Evolutionary conservation across 2,329 filamentous ascomycete species (phyloP).

Genomic region (Penicillium sp.): DNA sequence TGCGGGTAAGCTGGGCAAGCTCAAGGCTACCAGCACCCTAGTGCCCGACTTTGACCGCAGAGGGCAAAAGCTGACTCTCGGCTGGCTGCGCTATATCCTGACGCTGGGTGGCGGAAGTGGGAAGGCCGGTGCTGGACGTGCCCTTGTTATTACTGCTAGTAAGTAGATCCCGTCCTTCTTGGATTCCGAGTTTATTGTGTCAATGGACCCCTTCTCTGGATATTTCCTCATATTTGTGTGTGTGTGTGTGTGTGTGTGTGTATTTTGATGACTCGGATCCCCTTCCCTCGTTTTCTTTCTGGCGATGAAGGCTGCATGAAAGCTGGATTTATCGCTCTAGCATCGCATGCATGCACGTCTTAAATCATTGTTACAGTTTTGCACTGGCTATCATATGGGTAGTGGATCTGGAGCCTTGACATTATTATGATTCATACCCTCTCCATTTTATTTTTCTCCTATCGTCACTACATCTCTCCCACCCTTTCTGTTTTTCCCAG

Average conservation of each 20-base stretch:
- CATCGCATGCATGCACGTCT: no score
- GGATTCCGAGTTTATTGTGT: not conserved
- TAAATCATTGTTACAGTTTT: no score
- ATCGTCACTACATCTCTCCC: no score
- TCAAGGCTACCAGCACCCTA: conserved; percentile 51
- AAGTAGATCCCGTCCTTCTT: conserved; percentile 31
- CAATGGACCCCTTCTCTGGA: not conserved
- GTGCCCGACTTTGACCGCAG: conserved; percentile 63
- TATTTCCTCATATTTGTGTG: not conserved
- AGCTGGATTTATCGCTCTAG: no score
- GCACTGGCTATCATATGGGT: no score
- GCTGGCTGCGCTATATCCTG: conserved; percentile 41
- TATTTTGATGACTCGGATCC: not conserved
- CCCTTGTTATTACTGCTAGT: conserved; percentile 39
- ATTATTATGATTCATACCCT: no score
- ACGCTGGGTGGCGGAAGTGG: conserved; percentile 44
- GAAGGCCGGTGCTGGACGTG: conserved; percentile 38
- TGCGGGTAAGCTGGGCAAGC: conserved; percentile 55
- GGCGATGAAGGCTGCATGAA: no score
- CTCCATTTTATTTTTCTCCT: no score
- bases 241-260: no score
- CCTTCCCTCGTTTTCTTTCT: not conserved
- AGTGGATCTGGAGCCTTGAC: no score
- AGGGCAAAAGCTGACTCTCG: conserved; percentile 46
- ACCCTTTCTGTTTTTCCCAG: no score